A percentile compares a stretch with the other conserved stretches of the same genome.
Conservation (phyloP, 768 basidiomycete species). For the Pholiota microspora region DNA sequence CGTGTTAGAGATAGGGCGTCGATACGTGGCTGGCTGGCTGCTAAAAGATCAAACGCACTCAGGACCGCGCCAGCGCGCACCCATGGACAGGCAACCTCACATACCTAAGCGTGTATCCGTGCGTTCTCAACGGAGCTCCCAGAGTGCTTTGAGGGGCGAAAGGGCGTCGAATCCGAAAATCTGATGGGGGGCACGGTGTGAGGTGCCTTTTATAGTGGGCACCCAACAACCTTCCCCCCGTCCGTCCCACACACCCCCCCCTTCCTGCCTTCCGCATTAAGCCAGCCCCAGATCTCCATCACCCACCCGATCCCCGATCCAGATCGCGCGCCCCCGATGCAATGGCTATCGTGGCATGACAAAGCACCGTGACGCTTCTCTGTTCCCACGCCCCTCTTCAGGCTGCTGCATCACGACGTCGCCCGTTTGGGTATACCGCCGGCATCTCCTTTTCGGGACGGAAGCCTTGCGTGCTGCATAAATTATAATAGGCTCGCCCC, state of each 20-base stretch:
- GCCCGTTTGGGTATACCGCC: slow-evolving; percentile 6
- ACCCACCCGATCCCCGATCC: not conserved
- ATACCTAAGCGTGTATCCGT: too few relatives aligned
- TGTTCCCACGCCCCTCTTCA: slow-evolving; percentile 1
- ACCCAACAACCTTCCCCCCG: not conserved
- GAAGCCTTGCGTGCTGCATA: not conserved
- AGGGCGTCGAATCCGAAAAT: not conserved
- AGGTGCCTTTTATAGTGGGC: not conserved
- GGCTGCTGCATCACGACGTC: not conserved
- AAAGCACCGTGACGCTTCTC: not conserved
- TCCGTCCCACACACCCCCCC: not conserved
- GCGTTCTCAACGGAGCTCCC: too few relatives aligned
- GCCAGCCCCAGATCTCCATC: not conserved
- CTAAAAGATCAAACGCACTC: too few relatives aligned
- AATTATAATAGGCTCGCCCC: not conserved
- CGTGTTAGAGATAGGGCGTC: too few relatives aligned
- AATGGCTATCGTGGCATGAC: not conserved
- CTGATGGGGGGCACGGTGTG: not conserved
- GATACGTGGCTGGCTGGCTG: not conserved
- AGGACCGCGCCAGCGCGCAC: too few relatives aligned
- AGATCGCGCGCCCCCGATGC: not conserved
- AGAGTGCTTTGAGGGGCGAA: too few relatives aligned
- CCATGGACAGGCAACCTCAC: too few relatives aligned
- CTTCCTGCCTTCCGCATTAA: not conserved
- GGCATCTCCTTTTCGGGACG: slow-evolving; percentile 8